Conservation (phyloP, 2,329 filamentous ascomycete genomes). For the Botryosphaeria dothidea region DNA sequence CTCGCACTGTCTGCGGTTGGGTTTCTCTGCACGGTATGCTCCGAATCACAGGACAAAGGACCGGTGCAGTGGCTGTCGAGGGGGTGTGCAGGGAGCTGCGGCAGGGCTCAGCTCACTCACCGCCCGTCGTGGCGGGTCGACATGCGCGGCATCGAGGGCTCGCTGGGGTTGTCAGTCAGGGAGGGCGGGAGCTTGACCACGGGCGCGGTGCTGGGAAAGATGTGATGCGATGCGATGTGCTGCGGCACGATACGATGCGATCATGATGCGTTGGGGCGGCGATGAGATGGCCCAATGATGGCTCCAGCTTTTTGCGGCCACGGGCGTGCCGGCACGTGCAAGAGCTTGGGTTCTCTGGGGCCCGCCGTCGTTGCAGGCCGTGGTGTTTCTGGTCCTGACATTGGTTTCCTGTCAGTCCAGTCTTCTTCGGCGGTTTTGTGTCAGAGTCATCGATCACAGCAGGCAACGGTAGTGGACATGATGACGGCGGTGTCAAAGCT, state of each 20-base stretch:
- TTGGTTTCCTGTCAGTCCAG: background rate
- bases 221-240: background rate
- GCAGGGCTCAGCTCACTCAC: conserved; percentile 2
- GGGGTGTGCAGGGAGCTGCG: background rate
- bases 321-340: background rate
- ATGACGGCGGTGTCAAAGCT: background rate
- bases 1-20: background rate
- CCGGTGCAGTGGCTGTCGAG: background rate
- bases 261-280: background rate
- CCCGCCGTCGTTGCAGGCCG: too few species aligned
- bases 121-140: background rate
- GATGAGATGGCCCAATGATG: background rate
- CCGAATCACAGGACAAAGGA: background rate
- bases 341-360: too few species aligned
- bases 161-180: background rate
- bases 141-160: background rate
- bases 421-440: background rate
- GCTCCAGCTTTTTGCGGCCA: background rate
- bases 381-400: background rate
- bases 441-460: background rate
- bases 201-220: background rate
- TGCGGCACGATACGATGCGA: too few species aligned
- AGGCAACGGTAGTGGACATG: background rate
- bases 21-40: background rate
- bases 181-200: background rate